Conservation (phyloP, 1,284 basidiomycete genomes). For the Tilletia horrida region DNA sequence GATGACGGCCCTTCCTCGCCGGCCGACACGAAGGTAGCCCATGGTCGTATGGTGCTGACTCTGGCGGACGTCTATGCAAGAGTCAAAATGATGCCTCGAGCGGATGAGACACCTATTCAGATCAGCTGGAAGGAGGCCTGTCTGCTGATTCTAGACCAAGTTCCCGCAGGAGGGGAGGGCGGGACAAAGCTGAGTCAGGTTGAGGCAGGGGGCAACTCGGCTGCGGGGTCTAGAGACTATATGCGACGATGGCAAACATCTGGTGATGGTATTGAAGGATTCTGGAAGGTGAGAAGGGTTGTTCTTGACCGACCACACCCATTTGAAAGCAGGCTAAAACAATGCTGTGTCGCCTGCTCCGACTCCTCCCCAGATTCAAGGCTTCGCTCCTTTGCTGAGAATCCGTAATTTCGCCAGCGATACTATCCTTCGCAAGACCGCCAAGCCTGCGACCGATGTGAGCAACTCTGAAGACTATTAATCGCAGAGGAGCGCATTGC, state of each 20-base stretch:
- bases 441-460: constrained; percentile 44
- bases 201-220: background rate
- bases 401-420: constrained; percentile 44
- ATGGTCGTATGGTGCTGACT: constrained; percentile 28
- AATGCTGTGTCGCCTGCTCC: no score
- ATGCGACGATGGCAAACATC: constrained; percentile 48
- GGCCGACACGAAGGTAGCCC: background rate
- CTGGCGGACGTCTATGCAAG: constrained; percentile 36
- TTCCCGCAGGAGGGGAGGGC: constrained; percentile 21
- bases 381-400: constrained; percentile 51
- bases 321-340: background rate
- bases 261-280: background rate
- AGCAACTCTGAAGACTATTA: constrained; percentile 8
- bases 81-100: constrained; percentile 38
- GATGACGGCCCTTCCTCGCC: constrained; percentile 23
- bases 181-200: background rate
- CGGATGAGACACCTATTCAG: constrained; percentile 35
- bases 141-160: constrained; percentile 27
- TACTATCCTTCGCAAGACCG: constrained; percentile 34
- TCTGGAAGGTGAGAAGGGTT: constrained; percentile 13
- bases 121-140: constrained; percentile 27
- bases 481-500: background rate
- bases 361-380: constrained; percentile 5
- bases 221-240: background rate
- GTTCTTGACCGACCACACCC: background rate